phyloP scores from a whole-genome alignment of 106 monocot species.

The Dendrobium officinale region DNA sequence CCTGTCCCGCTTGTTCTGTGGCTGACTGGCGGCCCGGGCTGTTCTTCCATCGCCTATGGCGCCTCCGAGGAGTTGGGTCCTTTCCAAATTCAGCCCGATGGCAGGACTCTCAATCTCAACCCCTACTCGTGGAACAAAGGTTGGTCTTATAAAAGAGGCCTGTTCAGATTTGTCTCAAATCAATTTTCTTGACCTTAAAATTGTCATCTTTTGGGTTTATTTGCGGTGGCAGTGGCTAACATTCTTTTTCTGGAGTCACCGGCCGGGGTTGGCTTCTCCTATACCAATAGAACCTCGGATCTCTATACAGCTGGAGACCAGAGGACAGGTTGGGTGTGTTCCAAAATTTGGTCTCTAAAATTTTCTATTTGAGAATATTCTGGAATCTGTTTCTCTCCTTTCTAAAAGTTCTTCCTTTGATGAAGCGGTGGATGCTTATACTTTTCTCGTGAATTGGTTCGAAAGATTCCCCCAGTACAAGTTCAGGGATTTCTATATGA shows the following conservation, averaged over 20 bases:
- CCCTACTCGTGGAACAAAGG: conserved; percentile 86
- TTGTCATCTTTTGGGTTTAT: neutral
- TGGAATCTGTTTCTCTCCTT: neutral
- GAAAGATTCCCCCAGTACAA: conserved; percentile 96
- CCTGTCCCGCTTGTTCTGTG: conserved; percentile 73
- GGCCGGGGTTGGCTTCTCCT: conserved; percentile 92
- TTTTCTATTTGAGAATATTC: neutral
- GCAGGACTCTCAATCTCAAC: conserved; percentile 60
- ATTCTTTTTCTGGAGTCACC: conserved; percentile 94
- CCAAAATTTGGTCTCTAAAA: neutral
- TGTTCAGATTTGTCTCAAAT: neutral
- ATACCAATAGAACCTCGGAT: conserved; percentile 74
- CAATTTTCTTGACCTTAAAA: neutral
- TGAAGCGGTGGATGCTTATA: conserved; percentile 57
- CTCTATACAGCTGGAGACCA: conserved; percentile 55
- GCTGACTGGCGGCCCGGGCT: conserved; percentile 96
- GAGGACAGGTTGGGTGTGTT: conserved; percentile 46
- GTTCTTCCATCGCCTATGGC: conserved; percentile 89
- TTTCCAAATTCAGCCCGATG: conserved; percentile 72
- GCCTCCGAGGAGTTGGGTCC: conserved; percentile 99
- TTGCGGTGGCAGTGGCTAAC: conserved; percentile 55
- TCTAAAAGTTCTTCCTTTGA: conserved; percentile 9
- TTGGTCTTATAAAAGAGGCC: conserved; percentile 5
- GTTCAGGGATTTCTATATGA: conserved; percentile 79
- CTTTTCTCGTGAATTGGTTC: conserved; percentile 77